Evolutionary conservation across 805 yeast species (phyloP).

Genomic region (Kuraishia hungarica): DNA sequence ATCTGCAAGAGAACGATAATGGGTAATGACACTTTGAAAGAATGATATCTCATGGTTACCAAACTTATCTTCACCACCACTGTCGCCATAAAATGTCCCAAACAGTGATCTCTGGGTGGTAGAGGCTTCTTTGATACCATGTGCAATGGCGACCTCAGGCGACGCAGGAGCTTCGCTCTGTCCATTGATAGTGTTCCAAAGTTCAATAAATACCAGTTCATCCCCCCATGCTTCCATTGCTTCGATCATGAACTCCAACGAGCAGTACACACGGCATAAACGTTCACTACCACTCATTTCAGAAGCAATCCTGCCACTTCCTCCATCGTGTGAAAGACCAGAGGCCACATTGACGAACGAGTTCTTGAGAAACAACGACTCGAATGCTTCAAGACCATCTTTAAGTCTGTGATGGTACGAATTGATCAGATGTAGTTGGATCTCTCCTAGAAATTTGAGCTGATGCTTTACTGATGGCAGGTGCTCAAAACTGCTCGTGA

Average conservation of each 20-base stretch:
- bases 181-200: constrained; percentile 26
- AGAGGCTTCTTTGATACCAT: background rate
- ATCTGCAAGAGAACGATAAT: constrained; percentile 24
- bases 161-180: constrained; percentile 4
- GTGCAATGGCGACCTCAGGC: constrained; percentile 1
- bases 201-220: constrained; percentile 29
- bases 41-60: constrained; percentile 23
- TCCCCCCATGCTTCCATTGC: constrained; percentile 34
- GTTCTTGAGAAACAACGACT: constrained; percentile 25
- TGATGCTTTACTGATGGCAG: constrained; percentile 43
- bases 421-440: constrained; percentile 51
- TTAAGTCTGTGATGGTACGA: constrained; percentile 35
- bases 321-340: constrained; percentile 20
- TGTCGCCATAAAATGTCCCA: background rate
- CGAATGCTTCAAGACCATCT: constrained; percentile 32
- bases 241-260: constrained; percentile 25
- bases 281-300: constrained; percentile 9
- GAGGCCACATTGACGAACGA: constrained; percentile 23
- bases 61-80: constrained; percentile 1
- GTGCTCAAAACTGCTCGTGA: constrained; percentile 45
- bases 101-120: background rate
- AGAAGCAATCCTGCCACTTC: constrained; percentile 12
- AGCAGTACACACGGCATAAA: constrained; percentile 25
- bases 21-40: constrained; percentile 32
- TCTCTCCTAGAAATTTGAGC: constrained; percentile 43